Conservation (phyloP, 1,284 basidiomycete genomes). For the Gomphus sp. region DNA sequence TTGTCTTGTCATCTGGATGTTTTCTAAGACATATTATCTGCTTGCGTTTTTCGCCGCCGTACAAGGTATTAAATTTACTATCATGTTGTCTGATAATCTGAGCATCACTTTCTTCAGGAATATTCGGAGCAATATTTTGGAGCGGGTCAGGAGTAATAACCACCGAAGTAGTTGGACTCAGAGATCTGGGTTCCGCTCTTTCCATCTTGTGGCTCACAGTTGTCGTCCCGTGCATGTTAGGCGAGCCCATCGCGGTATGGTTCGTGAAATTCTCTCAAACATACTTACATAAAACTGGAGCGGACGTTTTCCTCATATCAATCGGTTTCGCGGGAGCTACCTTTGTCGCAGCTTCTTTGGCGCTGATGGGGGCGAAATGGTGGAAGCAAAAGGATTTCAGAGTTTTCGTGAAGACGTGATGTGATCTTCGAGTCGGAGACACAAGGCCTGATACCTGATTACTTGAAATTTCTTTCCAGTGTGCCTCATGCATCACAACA, state of each 20-base stretch:
- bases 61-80: slow-evolving; percentile 18
- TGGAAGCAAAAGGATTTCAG: slow-evolving; percentile 24
- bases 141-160: slow-evolving; percentile 23
- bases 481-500: too few species aligned
- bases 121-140: slow-evolving; percentile 30
- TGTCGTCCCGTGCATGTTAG: slow-evolving; percentile 23
- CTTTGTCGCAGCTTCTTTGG: slow-evolving; percentile 19
- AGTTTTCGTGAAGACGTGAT: slow-evolving; percentile 14
- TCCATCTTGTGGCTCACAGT: slow-evolving; percentile 21
- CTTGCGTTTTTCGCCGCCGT: slow-evolving; percentile 28
- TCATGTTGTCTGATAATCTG: not conserved
- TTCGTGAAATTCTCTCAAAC: slow-evolving; percentile 24
- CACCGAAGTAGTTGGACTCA: slow-evolving; percentile 26
- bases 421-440: not conserved
- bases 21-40: slow-evolving; percentile 25
- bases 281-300: slow-evolving; percentile 19
- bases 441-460: too few species aligned
- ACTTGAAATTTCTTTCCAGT: too few species aligned
- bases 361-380: slow-evolving; percentile 25
- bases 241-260: slow-evolving; percentile 28
- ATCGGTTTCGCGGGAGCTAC: slow-evolving; percentile 28
- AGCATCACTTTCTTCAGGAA: not conserved
- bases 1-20: slow-evolving; percentile 29
- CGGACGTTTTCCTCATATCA: slow-evolving; percentile 24
- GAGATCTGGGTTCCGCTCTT: slow-evolving; percentile 22